phyloP scores from a whole-genome alignment of 148 eudicot species.

The Vaccinium vitisidaea region DNA sequence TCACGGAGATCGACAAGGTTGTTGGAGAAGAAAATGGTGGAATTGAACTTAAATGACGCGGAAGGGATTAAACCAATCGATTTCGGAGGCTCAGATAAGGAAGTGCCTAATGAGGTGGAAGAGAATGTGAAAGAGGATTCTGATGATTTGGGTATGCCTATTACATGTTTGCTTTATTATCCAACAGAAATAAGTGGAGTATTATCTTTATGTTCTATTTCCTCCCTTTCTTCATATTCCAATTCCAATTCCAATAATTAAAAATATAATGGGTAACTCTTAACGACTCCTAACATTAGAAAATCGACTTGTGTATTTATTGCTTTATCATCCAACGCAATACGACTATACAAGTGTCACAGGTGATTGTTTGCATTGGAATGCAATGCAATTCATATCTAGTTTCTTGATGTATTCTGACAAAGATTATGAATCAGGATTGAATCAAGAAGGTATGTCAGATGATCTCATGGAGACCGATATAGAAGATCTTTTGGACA shows the following conservation, averaged over 20 bases:
- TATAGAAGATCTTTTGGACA: neutral
- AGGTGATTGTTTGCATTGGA: no score
- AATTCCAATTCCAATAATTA: no score
- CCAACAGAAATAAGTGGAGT: neutral
- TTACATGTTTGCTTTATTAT: constrained; percentile 22
- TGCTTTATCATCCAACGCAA: neutral
- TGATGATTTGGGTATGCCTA: constrained; percentile 10
- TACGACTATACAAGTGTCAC: no score
- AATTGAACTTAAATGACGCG: constrained; percentile 18
- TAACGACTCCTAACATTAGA: neutral
- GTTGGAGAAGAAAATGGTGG: constrained; percentile 35
- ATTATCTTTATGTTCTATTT: neutral
- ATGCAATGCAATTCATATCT: neutral
- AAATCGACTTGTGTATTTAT: neutral
- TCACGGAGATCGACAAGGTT: constrained; percentile 50
- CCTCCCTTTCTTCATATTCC: neutral
- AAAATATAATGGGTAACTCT: neutral
- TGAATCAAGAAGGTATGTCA: constrained; percentile 12
- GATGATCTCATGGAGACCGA: constrained; percentile 21
- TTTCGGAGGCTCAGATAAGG: neutral
- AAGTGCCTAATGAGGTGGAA: constrained; percentile 17
- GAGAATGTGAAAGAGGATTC: constrained; percentile 17
- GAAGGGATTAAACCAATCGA: constrained; percentile 1
- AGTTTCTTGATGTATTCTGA: neutral
- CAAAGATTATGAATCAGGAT: constrained; percentile 14